Conservation (phyloP, 345 rosid species). For the Clarkia xantiana region DNA sequence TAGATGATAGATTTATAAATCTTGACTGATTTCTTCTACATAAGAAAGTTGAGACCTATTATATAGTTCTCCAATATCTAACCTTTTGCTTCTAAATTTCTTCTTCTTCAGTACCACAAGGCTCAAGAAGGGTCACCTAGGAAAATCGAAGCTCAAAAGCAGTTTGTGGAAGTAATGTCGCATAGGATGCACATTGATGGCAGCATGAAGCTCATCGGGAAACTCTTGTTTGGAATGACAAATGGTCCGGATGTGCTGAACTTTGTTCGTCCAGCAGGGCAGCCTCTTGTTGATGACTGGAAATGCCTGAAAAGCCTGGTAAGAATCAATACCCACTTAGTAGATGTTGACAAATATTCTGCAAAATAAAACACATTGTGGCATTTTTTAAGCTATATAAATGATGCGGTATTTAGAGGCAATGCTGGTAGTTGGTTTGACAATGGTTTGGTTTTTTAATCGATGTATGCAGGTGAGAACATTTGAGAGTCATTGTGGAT, state of each 20-base stretch:
- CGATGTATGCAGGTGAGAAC: slow-evolving; percentile 48
- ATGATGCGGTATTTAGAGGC: too few species aligned
- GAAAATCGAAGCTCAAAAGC: slow-evolving; percentile 66
- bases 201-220: slow-evolving; percentile 63
- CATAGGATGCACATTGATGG: slow-evolving; percentile 78
- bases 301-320: slow-evolving; percentile 73
- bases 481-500: slow-evolving; percentile 85
- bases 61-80: too few species aligned
- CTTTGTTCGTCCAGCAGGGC: slow-evolving; percentile 49
- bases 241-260: slow-evolving; percentile 48
- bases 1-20: too few species aligned
- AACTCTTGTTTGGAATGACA: slow-evolving; percentile 70
- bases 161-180: slow-evolving; percentile 80
- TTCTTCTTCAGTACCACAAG: slow-evolving; percentile 54
- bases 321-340: slow-evolving; percentile 1
- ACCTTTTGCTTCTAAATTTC: background rate
- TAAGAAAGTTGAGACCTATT: too few species aligned
- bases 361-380: too few species aligned
- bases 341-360: too few species aligned
- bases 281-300: slow-evolving; percentile 97
- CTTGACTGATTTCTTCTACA: too few species aligned
- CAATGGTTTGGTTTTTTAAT: background rate
- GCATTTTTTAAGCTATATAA: too few species aligned
- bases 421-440: too few species aligned
- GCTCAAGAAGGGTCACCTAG: slow-evolving; percentile 80